Conservation (phyloP, 352 stramenopile genomes). For the Pseudoperonospora humuli region DNA sequence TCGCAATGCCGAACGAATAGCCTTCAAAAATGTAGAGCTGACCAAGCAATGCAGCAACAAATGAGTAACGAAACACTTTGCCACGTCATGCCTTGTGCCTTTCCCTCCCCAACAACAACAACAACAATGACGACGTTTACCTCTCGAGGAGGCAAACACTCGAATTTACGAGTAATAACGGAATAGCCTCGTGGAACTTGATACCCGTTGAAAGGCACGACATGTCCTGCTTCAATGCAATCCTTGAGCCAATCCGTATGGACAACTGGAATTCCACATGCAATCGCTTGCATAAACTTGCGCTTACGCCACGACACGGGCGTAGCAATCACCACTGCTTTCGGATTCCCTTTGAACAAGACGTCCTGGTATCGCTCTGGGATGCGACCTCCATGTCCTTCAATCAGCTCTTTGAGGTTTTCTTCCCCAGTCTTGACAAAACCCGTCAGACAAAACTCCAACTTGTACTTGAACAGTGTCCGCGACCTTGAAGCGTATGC, state of each 20-base stretch:
- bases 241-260: conserved; percentile 75
- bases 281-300: conserved; percentile 76
- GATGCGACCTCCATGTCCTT: conserved; percentile 60
- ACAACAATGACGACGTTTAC: too few species aligned
- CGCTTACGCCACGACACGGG: conserved; percentile 66
- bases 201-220: conserved; percentile 67
- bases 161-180: conserved; percentile 51
- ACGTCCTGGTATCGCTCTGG: conserved; percentile 39
- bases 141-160: conserved; percentile 34
- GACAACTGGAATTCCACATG: conserved; percentile 73
- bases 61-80: neutral
- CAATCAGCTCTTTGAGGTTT: conserved; percentile 47
- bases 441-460: conserved; percentile 68
- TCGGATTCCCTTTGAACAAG: conserved; percentile 35
- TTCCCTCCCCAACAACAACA: too few species aligned
- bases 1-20: conserved; percentile 53
- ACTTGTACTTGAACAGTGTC: conserved; percentile 66
- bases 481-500: conserved; percentile 40
- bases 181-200: conserved; percentile 62
- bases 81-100: too few species aligned
- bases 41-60: conserved; percentile 8
- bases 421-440: conserved; percentile 47
- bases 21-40: conserved; percentile 56
- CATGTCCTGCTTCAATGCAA: conserved; percentile 38
- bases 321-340: conserved; percentile 67